These are phyloP conservation scores for Knufia fluminis DNA, from an alignment of 2,329 filamentous ascomycete species.

Conservation along the genomic window DNA sequence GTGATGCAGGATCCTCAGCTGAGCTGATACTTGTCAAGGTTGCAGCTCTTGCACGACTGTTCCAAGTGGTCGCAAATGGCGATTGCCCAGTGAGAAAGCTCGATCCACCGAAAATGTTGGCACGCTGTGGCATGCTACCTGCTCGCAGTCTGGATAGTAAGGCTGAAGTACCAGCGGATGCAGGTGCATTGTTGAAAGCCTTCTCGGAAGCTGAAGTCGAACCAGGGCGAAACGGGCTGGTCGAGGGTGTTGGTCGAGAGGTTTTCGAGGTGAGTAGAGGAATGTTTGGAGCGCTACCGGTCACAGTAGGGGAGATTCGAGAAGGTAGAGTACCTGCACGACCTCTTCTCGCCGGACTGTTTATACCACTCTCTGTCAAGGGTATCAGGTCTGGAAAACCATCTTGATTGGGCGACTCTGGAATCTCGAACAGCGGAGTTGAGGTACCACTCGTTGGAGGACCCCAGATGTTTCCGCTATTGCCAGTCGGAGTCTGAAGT, in stretches of 20 bases:
- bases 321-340: constrained; percentile 95
- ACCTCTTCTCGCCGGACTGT: constrained; percentile 63
- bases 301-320: constrained; percentile 70
- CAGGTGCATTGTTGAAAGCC: constrained; percentile 30
- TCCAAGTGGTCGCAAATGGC: constrained; percentile 81
- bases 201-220: constrained; percentile 29
- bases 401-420: constrained; percentile 85
- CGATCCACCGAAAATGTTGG: constrained; percentile 53
- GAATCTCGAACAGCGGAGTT: constrained; percentile 91
- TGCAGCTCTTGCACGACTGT: constrained; percentile 71
- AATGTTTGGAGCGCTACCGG: constrained; percentile 44
- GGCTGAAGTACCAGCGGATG: constrained; percentile 51
- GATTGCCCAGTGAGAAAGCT: constrained; percentile 70
- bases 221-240: constrained; percentile 72
- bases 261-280: constrained; percentile 62
- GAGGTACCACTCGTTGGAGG: constrained; percentile 94
- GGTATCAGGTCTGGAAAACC: constrained; percentile 85
- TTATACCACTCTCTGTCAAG: constrained; percentile 55
- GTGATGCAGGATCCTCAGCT: constrained; percentile 76
- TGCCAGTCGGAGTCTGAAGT: constrained; percentile 92
- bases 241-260: constrained; percentile 74
- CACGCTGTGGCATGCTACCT: constrained; percentile 86
- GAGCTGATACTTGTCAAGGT: constrained; percentile 87
- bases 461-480: constrained; percentile 74
- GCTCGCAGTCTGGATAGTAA: constrained; percentile 78